These are phyloP conservation scores for Rhodotorula toruloides DNA, from an alignment of 768 basidiomycete genomes.

Conservation along the genomic window DNA sequence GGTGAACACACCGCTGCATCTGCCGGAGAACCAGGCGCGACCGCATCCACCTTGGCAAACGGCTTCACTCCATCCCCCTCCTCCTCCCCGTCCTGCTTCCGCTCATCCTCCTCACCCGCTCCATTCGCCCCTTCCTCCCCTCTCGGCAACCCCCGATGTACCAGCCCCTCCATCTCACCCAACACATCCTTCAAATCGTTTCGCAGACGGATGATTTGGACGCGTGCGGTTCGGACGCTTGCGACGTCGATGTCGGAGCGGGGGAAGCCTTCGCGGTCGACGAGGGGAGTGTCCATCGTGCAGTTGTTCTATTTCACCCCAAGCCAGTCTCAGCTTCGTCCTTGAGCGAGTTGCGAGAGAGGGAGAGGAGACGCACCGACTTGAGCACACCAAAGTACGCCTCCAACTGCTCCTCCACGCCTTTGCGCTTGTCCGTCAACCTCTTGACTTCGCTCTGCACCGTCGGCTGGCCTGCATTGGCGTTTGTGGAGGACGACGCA, in stretches of 20 bases:
- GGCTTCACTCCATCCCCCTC: slow-evolving; percentile 47
- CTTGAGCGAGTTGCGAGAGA: no score
- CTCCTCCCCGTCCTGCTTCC: slow-evolving; percentile 1
- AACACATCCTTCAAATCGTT: slow-evolving; percentile 69
- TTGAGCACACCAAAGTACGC: slow-evolving; percentile 20
- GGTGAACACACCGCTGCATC: slow-evolving; percentile 61
- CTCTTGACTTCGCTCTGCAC: slow-evolving; percentile 15
- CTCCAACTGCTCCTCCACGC: slow-evolving; percentile 16
- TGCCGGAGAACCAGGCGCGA: slow-evolving; percentile 77
- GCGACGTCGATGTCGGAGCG: slow-evolving; percentile 72
- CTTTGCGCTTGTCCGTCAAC: not conserved
- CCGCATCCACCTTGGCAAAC: slow-evolving; percentile 76
- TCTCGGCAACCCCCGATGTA: slow-evolving; percentile 53
- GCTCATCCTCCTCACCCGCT: slow-evolving; percentile 41
- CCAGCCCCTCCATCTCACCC: slow-evolving; percentile 60
- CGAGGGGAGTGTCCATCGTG: slow-evolving; percentile 66
- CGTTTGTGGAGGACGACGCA: not conserved
- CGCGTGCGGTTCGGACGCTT: slow-evolving; percentile 67
- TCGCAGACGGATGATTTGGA: slow-evolving; percentile 69
- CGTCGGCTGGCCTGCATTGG: not conserved
- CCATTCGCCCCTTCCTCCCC: slow-evolving; percentile 39
- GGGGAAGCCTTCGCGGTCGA: slow-evolving; percentile 85
- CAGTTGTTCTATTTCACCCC: slow-evolving; percentile 56
- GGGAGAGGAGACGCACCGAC: slow-evolving; percentile 2
- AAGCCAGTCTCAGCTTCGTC: no score